Conservation (phyloP, 163 green algal species). For the Chlamydomonas reinhardtii region DNA sequence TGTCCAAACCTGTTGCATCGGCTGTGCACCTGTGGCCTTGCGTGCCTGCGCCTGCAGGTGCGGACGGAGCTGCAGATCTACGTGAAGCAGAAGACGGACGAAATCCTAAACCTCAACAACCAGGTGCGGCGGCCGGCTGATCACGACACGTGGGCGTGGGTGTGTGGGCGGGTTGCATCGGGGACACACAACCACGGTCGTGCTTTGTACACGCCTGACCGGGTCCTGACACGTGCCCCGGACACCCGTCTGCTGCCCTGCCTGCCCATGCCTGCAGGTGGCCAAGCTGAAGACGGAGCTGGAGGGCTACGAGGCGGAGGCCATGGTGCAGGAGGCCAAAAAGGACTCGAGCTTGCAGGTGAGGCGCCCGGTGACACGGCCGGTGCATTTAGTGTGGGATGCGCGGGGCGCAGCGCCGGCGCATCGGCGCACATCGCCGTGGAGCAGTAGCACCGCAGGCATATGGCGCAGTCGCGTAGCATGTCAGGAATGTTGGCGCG, state of each 20-base stretch:
- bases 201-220: no score
- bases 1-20: no score
- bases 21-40: no score
- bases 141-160: background rate
- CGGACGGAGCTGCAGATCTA: slow-evolving; percentile 70
- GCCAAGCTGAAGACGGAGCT: slow-evolving; percentile 88
- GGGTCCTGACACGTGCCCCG: no score
- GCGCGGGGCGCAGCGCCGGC: no score
- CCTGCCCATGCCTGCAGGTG: slow-evolving; percentile 41
- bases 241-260: no score
- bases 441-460: no score
- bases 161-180: background rate
- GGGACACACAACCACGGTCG: no score
- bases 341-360: slow-evolving; percentile 79
- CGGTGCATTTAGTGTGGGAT: background rate
- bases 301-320: slow-evolving; percentile 77
- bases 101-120: slow-evolving; percentile 93
- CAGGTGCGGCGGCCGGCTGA: slow-evolving; percentile 57
- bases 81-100: slow-evolving; percentile 83
- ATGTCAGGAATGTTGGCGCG: no score
- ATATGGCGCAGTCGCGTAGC: no score
- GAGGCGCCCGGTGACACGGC: no score
- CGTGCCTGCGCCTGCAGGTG: background rate
- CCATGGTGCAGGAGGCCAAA: slow-evolving; percentile 72
- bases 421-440: no score